Evolutionary conservation across 1,139 yeast genomes (phyloP), one percentile per base, ranked within the genome.

Genomic region (Kurtzmaniella quercitrusa): DNA sequence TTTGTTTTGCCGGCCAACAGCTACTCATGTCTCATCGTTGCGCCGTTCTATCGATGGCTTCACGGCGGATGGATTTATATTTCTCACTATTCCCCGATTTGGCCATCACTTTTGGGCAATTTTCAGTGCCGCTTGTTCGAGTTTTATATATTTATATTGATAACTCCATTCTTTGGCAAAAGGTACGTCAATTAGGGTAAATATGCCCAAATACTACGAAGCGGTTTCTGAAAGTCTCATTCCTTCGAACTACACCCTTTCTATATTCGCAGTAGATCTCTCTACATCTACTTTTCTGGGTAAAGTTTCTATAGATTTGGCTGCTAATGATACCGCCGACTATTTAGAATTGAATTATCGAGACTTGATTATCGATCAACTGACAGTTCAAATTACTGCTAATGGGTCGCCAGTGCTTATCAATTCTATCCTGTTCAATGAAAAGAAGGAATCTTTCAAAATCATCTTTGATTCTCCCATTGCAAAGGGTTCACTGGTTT

Each of bases 201-300:
- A 3, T 8, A 45, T 45, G 48, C 14, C 42, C 10, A 41, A 46
- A 34, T 63, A 63, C 47, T 63, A 63, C 46, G 76, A 76, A 50
- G 75, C 79, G 2, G 62, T 78, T 43, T 81, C 82, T 4, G 46
- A 62, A 3, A 45, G 55, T 17, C 63, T 76, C 47, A 57, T 57
- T 40, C 82, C 83, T 2, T 40, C 49, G 5, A 75, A 74, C 53
- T 78, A 78, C 50, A 67, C 68, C 36, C 49, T 78, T 14, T 60
- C 69, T 4, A 58, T 77, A 25, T 55, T 46, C 38, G 62, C 63
- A 46, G 67, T 76, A 25, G 66, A 76, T 51, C 52, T 62, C 15
- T 51, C 43, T 1, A 50, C 51, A 2, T 63, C 66, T 41, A 57
- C 70, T 2, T 78, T 70, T 53, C 53, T 55, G 4, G 82, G 82